Conservation (phyloP, 2,329 filamentous ascomycete genomes). For the Xylaria sp. region DNA sequence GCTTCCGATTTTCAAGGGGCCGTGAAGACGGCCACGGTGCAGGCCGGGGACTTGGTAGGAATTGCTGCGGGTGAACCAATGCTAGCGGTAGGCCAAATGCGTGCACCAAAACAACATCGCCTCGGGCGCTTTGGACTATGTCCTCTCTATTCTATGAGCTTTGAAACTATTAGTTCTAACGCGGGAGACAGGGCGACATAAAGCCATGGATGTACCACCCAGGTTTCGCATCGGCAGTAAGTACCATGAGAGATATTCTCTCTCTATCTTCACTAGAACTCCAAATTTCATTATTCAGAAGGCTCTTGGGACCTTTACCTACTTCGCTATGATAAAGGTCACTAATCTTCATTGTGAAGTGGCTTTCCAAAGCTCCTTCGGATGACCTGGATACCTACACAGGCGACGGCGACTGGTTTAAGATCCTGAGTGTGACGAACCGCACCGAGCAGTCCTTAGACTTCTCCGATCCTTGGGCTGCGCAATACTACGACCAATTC, state of each 20-base stretch:
- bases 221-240: conserved; percentile 16
- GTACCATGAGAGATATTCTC: neutral
- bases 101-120: neutral
- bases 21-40: conserved; percentile 16
- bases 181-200: conserved; percentile 11
- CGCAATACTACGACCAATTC: conserved; percentile 12
- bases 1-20: conserved; percentile 1
- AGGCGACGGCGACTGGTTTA: conserved; percentile 32
- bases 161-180: neutral
- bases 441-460: conserved; percentile 31
- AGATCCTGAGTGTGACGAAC: conserved; percentile 28
- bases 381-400: conserved; percentile 15
- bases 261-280: neutral
- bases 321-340: neutral
- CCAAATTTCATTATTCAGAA: neutral
- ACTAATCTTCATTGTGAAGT: conserved; percentile 1
- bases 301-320: neutral
- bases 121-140: neutral
- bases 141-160: neutral
- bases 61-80: conserved; percentile 12
- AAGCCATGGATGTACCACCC: conserved; percentile 20
- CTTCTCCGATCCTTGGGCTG: conserved; percentile 19
- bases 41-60: conserved; percentile 9
- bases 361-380: conserved; percentile 24
- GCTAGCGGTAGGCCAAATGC: neutral